phyloP scores from a whole-genome alignment of 2,329 filamentous ascomycete species.

The Graphilbum sp. region DNA sequence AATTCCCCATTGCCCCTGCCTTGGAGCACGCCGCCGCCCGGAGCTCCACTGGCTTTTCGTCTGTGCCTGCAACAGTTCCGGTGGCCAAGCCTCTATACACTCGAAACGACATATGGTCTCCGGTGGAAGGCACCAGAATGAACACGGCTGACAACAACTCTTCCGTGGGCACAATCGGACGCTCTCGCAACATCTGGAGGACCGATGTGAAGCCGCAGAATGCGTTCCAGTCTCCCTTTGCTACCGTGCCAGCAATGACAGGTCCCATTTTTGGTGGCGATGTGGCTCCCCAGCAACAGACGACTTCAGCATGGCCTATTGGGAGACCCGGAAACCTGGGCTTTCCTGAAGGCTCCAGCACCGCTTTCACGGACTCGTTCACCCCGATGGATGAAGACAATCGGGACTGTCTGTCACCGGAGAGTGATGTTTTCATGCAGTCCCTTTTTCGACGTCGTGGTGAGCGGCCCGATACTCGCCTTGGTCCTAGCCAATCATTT shows the following conservation, averaged over 20 bases:
- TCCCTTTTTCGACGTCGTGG: constrained; percentile 25
- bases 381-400: constrained; percentile 23
- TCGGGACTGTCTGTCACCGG: constrained; percentile 29
- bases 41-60: constrained; percentile 7
- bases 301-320: constrained; percentile 30
- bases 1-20: constrained; percentile 2
- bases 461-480: constrained; percentile 28
- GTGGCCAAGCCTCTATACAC: constrained; percentile 21
- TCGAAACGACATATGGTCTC: constrained; percentile 33
- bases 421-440: constrained; percentile 30
- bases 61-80: constrained; percentile 7
- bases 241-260: constrained; percentile 10
- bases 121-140: constrained; percentile 36
- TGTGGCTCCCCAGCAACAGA: constrained; percentile 10
- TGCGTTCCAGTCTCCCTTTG: constrained; percentile 16
- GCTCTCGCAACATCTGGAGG: constrained; percentile 6
- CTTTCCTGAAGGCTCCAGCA: constrained; percentile 20
- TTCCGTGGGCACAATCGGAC: constrained; percentile 20
- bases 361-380: constrained; percentile 11
- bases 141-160: constrained; percentile 38
- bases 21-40: constrained; percentile 5
- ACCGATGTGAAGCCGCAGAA: constrained; percentile 21
- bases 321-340: constrained; percentile 21
- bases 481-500: constrained; percentile 14
- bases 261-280: constrained; percentile 16